Evolutionary conservation across 345 rosid species (phyloP), one percentile per base, ranked within the genome.

Genomic region (Eucalyptus caleyi): DNA sequence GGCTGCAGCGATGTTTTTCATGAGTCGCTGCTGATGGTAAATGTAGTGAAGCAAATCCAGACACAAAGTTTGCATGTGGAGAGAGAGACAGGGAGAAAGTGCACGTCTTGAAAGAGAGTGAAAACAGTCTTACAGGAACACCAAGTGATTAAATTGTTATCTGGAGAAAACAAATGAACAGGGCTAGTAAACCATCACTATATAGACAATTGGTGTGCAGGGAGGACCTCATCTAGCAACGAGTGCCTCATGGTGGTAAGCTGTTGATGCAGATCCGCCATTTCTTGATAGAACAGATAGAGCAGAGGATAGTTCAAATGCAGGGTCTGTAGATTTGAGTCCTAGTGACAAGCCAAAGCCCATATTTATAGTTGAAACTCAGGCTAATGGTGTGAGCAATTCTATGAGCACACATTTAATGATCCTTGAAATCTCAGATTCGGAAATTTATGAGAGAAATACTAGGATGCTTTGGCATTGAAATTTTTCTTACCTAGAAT

Each of bases 191-290:
- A 19, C 82, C 82, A 72, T 72, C 82, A 37, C 45, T 37, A 19
- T 18, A 37, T 19, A 37, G 82, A 19, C 27, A 19, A 40, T 23
- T 21, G 47, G 88, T 23, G 32, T 67, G 23, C 83, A 72, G 45
- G 83, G 83, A 77, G 83, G 45, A 93, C 94, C 94, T 93, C 90
- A 91, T 91, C 90, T 44, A 90, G 89, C 56, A 90, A 85, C 26
- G 89, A 86, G 49, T 82, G 88, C 89, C 90, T 90, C 90, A 89
- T 82, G 56, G 50, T 37, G 23, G 89, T 87, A 87, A 91, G 50
- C 40, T 56, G 89, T 8, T 53, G 83, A 12, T 21, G 88, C 49
- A 90, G 16, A 32, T 53, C 13, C 50, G 81, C 87, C 93, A 90
- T 91, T 87, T 44, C 50, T 23, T 45, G 11, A 26, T 18, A 47